Base-by-base conservation (phyloP, 768 basidiomycete genomes). In the Rhodotorula toruloides region DNA sequence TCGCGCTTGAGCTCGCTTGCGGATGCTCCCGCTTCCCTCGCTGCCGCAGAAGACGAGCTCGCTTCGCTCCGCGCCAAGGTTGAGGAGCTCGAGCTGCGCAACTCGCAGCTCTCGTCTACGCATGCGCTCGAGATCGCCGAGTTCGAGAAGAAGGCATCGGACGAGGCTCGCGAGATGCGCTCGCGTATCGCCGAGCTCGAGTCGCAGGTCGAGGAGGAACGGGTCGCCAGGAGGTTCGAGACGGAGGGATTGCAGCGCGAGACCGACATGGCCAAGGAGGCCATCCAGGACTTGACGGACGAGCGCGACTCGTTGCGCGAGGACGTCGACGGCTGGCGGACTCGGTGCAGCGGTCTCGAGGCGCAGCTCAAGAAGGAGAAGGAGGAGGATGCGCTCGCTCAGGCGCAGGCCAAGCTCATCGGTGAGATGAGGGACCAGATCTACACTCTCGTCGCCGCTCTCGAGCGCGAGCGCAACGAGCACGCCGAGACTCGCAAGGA, bases 321-420 rank as follows among this genome's bases (percentile, higher is more conserved):
- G 57, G 92, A 97, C 77, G 86, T 91, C 1, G 87, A 91, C 70
- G 88, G 87, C 0, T 94, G 91, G 90, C 82, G 88, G 67, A 81
- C 78, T 40, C 82, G 92, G 31, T 88, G 91, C 53, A 81, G 80
- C 21, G 87, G 88, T 74, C 81, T 90, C 72, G 89, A 94, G 72
- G 85, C 84, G 61, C 86, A 86, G 71, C 78, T 85, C 31, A 79
- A 81, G 47, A 79, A 85, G 43, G 83, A 94, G 55, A 82, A 84
- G 32, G 71, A 68, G 56, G 74, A 74, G 55, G 58, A 66, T 47
- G 59, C 67, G 21, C 58, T 76, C 29, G 72, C 72, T 7, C 65
- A 68, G 36, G 73, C 75, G 8, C 76, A 75, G 56, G 68, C 72
- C 46, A 70, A 76, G 59, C 72, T 79, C 27, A 74, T 79, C 31